Evolutionary conservation across 163 green algal genomes (phyloP).

Genomic region (Chlorella variabilis): DNA sequence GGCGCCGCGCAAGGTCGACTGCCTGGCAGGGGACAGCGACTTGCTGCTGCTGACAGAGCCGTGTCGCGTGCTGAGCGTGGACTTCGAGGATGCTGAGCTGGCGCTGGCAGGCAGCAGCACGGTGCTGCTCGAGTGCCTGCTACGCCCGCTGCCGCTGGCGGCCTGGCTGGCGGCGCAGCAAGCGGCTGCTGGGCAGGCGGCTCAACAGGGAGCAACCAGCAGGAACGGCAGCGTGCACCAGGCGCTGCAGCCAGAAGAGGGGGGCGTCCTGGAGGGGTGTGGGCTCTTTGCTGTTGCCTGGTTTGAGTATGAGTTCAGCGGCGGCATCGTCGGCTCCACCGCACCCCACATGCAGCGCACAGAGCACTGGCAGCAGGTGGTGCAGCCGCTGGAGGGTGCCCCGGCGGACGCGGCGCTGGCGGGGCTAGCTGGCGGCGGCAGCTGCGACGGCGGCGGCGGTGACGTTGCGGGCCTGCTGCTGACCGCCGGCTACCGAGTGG

Average conservation of each 20-base stretch:
- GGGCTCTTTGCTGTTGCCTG: not conserved
- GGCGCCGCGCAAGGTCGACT: conserved; percentile 22
- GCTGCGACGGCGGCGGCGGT: not conserved
- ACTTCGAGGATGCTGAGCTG: not conserved
- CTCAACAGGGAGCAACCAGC: no score
- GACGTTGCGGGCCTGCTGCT: conserved; percentile 2
- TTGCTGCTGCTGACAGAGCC: conserved; percentile 8
- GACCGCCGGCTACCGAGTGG: conserved; percentile 11
- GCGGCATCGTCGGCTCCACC: not conserved
- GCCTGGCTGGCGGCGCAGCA: conserved; percentile 4
- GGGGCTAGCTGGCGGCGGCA: not conserved
- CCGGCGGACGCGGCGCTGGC: not conserved
- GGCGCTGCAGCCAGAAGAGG: no score
- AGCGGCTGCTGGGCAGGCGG: no score
- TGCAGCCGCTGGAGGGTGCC: conserved; percentile 16
- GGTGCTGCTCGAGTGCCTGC: conserved; percentile 9
- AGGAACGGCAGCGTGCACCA: not conserved
- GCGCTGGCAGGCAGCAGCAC: conserved; percentile 15
- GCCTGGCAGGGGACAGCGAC: not conserved
- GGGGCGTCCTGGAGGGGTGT: not conserved
- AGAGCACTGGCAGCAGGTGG: conserved; percentile 30
- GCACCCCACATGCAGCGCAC: not conserved
- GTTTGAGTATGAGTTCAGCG: conserved; percentile 6
- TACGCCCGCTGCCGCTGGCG: not conserved
- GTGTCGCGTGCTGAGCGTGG: not conserved